Percentiles rank a stretch among this genome's conserved stretches.
Evolutionary conservation across 1,284 basidiomycete genomes (phyloP).

Genomic region (Tremellales sp.): DNA sequence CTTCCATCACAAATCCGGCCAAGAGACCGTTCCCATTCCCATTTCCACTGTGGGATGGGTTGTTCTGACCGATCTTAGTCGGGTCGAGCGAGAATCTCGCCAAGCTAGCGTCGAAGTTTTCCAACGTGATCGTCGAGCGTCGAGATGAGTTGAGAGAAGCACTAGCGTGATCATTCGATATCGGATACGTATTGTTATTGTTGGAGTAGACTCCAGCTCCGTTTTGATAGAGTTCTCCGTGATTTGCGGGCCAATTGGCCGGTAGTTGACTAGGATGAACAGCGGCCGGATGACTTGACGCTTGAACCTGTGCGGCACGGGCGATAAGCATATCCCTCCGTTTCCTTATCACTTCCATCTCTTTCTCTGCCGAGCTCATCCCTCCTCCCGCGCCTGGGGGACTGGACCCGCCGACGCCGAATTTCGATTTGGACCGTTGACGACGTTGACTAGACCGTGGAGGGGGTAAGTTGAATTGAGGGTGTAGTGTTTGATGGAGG

Average conservation of each 20-base stretch:
- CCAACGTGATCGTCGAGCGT: background rate
- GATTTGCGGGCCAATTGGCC: background rate
- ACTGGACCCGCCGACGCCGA: background rate
- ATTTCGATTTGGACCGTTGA: background rate
- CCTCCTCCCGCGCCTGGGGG: slow-evolving; percentile 8
- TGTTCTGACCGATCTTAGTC: background rate
- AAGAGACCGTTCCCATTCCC: background rate
- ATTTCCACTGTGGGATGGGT: background rate
- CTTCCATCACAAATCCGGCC: background rate
- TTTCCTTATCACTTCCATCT: slow-evolving; percentile 41
- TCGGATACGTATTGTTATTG: too few relatives aligned
- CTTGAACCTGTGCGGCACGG: slow-evolving; percentile 23
- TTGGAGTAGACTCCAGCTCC: too few relatives aligned
- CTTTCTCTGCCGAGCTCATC: slow-evolving; percentile 32
- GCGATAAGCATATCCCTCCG: slow-evolving; percentile 35
- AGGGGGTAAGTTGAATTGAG: slow-evolving; percentile 12
- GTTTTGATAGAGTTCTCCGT: background rate
- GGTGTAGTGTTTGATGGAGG: slow-evolving; percentile 18
- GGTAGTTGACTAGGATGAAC: background rate
- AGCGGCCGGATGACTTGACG: background rate
- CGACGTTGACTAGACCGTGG: slow-evolving; percentile 1
- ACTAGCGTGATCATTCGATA: too few relatives aligned
- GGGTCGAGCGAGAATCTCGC: slow-evolving; percentile 1
- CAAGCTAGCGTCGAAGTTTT: background rate
- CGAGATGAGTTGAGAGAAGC: too few relatives aligned